Base-by-base conservation (phyloP, 2,329 filamentous ascomycete genomes). In the Cordyceps militaris region DNA sequence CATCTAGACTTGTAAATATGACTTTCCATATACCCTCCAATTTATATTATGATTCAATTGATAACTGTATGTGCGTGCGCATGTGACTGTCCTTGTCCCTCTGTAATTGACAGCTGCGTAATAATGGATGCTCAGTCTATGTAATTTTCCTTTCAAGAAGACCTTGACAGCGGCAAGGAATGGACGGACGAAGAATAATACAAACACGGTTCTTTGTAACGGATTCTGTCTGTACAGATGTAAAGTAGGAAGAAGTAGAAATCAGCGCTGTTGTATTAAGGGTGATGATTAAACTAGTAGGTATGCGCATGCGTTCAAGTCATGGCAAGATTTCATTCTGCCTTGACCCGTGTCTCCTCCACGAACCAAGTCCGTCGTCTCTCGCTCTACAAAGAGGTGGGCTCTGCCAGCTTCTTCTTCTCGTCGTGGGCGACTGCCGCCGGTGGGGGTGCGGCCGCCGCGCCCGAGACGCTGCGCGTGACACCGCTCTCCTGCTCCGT, bases 401-500 rank as follows among this genome's bases (percentile, higher is more conserved):
- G 48, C 16, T 47, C 48, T 8, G 56, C 48, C 13, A 53, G 16
- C 36, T 50, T 49, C 28, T 55, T 53, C 49, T 56, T 53, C 50
- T 59, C 57, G 21, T 59, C 44, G 21, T 21, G 34, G 16, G 43
- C 21, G 36, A 21, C 49, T 4, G 34, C 43, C 1, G 56, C 36
- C 16, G 21, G 32, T 13, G 48, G 40, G 14, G 50, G 42, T 1
- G 43, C 32, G 26, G 42, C 24, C 14, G 42, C 36, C 1, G 57
- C 57, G 4, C 40, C 49, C 8, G 57, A 52, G 38, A 43, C 38
- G 30, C 72, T 71, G 61, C 56, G 19, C 24, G 56, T 58, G 49
- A 58, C 56, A 50, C 56, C 56, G 19, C 46, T 36, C 49, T 58
- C 56, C 32, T 58, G 56, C 2, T 46, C 44, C 21, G 44, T 32